Base-by-base conservation (phyloP, 2,329 filamentous ascomycete species). In the Trichoderma citrinoviride region DNA sequence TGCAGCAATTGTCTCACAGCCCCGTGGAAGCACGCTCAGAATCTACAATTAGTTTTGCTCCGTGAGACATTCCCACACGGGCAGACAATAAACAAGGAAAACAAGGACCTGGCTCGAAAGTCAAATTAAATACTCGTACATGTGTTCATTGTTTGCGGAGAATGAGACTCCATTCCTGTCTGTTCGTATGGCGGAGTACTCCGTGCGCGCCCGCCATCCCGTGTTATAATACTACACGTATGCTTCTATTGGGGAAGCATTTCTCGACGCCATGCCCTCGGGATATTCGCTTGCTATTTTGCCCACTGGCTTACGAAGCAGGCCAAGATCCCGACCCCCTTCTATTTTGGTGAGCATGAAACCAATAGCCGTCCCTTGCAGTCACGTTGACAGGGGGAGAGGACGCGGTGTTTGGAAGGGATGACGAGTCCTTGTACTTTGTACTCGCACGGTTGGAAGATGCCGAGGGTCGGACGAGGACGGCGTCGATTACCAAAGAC, bases 331-430 rank as follows among this genome's bases (percentile, higher is more conserved):
- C 56, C n/a, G 19, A 29, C 14, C 49, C 58, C 40, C 55, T 54
- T 62, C 60, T 41, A 27, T 44, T 62, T 21, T 54, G 40, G 60
- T 54, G 60, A 53, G 49, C 40, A 54, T 62, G 60, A 62, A 62
- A 62, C 60, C 7, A 27, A 62, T 62, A 44, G 58, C 49, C 58
- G 7, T 46, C 40, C 47, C 49, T 44, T 25, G 40, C 15, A 15
- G 10, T 37, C 12, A 12, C 14, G 5, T 41, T 15, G 47, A 23
- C 47, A 61, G 40, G 58, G 47, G 44, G 1, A 25, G 21, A 49
- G 8, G 33, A 29, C 21, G 44, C 46, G 47, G 12, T 25, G 33
- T 49, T n/a, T 61, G 57, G 41, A 21, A 33, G n/a, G 17, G 23
- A 12, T 25, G 46, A 47, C 19, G 19, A 37, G 19, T 27, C n/a